Percentiles rank a stretch among this genome's conserved stretches.
phyloP scores from a whole-genome alignment of 768 basidiomycete genomes.

The Termitomyces heimii region DNA sequence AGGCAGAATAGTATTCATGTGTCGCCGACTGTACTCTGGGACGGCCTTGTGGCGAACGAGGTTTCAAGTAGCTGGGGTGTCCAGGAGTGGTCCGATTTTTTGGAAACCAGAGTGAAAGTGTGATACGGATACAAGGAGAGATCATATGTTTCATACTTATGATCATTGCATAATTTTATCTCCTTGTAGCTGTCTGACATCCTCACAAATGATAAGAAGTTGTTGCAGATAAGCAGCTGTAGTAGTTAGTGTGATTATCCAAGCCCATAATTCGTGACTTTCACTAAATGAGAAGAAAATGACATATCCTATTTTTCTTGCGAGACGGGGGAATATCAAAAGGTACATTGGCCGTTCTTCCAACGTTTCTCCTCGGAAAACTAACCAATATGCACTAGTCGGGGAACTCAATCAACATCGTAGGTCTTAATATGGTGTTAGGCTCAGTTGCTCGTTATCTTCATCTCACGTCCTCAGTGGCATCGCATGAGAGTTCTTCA shows the following conservation, averaged over 20 bases:
- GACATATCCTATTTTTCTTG: neutral
- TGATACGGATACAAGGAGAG: conserved; percentile 17
- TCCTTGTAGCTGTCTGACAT: neutral
- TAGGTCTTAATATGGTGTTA: neutral
- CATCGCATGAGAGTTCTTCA: neutral
- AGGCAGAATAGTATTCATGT: conserved; percentile 92
- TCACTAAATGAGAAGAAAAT: neutral
- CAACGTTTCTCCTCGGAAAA: neutral
- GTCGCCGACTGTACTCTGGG: conserved; percentile 77
- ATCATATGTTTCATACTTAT: neutral
- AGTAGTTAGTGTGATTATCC: no score
- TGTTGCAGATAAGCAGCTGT: no score
- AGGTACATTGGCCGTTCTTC: neutral
- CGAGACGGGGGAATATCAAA: neutral
- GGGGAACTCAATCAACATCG: neutral
- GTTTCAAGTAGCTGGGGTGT: conserved; percentile 81
- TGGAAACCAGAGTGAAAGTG: conserved; percentile 49
- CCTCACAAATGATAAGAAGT: neutral
- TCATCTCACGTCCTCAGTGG: neutral
- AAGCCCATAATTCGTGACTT: neutral
- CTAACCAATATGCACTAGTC: neutral
- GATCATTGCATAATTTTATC: neutral
- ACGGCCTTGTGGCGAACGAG: conserved; percentile 66
- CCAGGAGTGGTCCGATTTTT: conserved; percentile 75
- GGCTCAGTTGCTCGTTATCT: neutral